Base-by-base conservation (phyloP, 495 filamentous ascomycete species). In the Geoglossum glabrum region DNA sequence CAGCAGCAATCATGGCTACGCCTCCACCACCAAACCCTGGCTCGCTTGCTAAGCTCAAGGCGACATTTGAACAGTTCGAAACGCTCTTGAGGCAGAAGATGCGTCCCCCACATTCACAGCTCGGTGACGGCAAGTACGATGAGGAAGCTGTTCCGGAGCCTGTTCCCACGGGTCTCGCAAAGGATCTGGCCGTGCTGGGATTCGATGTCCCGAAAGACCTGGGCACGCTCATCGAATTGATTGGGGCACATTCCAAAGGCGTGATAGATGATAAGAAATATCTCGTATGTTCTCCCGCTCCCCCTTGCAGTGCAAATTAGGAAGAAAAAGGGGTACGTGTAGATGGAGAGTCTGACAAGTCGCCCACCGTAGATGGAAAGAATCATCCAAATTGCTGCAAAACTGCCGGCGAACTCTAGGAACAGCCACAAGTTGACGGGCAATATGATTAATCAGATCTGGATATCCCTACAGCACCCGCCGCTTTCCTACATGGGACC, bases 381-480 rank as follows among this genome's bases (percentile, higher is more conserved):
- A 21, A 13, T 45, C n/a, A 21, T 45, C 40, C 40, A 70, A 67
- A 65, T 72, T 60, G 70, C 73, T 56, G 58, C 70, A 50, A 65
- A 69, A 57, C 68, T 83, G 3, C 74, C 80, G 0, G 67, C 74
- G n/a, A 75, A 71, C 5, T 83, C 78, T 1, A 71, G 71, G 46
- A 67, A 72, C 45, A 69, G 76, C 17, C 59, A 55, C 61, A 62
- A 15, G 47, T 51, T 54, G 50, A 54, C 50, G 2, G 31, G 31
- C 50, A 28, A 30, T 15, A 17, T 50, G 23, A 51, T 58, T n/a
- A 47, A 45, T n/a, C 25, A 36, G 21, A 27, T 51, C 10, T 50
- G 43, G 43, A n/a, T 26, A 3, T 15, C 17, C 31, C 17, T 51
- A n/a, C 34, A 31, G 11, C 56, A 51, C n/a, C 36, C 56, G 17